Base-by-base conservation (phyloP, 163 green algal genomes). In the Coccomyxa subellipsoidea region DNA sequence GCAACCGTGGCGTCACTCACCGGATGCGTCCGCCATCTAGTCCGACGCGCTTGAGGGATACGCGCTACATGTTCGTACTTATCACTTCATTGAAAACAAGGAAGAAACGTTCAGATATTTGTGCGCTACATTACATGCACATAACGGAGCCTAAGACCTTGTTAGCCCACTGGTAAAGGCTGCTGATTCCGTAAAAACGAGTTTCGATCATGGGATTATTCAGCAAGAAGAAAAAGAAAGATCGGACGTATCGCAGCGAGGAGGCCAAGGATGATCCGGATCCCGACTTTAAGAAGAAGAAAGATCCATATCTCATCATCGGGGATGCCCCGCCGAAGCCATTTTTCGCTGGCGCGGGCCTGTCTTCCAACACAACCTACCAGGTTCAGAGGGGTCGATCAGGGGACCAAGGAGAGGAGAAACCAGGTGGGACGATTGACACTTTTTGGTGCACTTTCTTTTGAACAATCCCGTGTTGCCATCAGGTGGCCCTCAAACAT, bases 341-440 rank as follows among this genome's bases (percentile, higher is more conserved):
- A 47, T 69, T 47, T 7, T 86, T 81, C 70, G 82, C 38, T 31
- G 80, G 69, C 34, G 80, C 82, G 82, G 82, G 82, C 12, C 35
- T 86, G 70, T 47, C 82, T 4, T 31, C 25, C 8, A 83, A 83
- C 53, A 71, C 78, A 31, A 81, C 47, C 53, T 86, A 86, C 78
- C 12, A 80, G 35, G 12, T 23, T 36, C 25, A 54, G 47, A 21
- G 73, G 32, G 4, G 53, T 76, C n/a, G 29, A 75, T 25, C 25
- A 10, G 38, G 18, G 27, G 36, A 76, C 27, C 25, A 36, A 35
- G 12, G 23, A 8, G 15, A 23, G 12, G 39, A 77, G 36, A 25
- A 38, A 31, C 27, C 32, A 71, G 71, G 73, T 59, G 47, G 15
- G 47, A 59, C 23, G 21, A 1, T 59, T 12, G 47, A 59, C n/a